phyloP scores from a whole-genome alignment of 768 basidiomycete genomes.

The Mrakia gelida region DNA sequence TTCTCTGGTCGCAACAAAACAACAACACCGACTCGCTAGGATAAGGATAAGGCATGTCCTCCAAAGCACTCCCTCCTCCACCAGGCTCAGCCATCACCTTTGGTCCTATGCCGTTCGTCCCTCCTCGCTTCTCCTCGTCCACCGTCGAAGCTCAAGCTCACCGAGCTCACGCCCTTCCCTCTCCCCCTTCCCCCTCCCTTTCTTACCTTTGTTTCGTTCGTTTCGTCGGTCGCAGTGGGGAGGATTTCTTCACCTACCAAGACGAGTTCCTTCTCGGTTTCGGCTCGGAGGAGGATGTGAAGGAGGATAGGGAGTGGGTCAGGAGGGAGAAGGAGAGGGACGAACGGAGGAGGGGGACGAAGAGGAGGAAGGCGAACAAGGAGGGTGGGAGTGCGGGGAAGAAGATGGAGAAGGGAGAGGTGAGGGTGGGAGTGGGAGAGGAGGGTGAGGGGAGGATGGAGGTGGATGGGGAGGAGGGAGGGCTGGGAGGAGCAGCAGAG shows the following conservation, averaged over 20 bases:
- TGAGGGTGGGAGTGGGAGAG: no score
- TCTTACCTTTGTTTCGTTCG: background rate
- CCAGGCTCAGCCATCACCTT: background rate
- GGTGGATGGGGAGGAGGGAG: no score
- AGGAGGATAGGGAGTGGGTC: background rate
- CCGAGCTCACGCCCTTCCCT: background rate
- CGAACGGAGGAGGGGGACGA: background rate
- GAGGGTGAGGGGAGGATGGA: no score
- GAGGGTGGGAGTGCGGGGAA: background rate
- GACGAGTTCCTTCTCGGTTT: background rate
- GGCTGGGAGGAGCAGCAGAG: no score
- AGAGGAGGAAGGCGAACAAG: background rate
- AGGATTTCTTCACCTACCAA: background rate
- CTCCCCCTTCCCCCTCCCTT: background rate
- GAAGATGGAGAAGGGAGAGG: background rate
- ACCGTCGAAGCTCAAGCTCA: background rate
- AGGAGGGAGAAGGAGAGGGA: background rate
- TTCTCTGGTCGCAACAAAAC: no score
- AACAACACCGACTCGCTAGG: no score
- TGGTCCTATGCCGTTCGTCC: background rate
- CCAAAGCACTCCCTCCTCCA: no score
- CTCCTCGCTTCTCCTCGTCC: background rate
- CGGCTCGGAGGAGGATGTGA: background rate
- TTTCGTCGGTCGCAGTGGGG: background rate
- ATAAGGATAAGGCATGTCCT: no score